Conservation (phyloP, 495 filamentous ascomycete species). For the Lophium mytilinum region DNA sequence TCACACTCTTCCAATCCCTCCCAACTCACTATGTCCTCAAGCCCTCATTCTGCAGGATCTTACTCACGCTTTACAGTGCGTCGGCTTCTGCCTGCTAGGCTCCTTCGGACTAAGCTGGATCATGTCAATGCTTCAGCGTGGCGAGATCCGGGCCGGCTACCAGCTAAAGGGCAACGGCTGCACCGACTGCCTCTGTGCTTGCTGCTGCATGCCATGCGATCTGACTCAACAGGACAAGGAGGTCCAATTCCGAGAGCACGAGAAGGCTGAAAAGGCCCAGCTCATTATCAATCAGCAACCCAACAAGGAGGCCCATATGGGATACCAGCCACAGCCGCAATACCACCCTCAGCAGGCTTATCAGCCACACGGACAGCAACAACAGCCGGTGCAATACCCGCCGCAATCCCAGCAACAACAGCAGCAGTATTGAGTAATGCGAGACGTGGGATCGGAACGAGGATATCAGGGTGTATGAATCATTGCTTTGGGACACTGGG, state of each 20-base stretch:
- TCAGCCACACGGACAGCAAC: too few species aligned
- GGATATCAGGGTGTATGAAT: too few species aligned
- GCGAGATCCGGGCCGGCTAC: constrained; percentile 45
- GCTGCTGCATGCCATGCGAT: constrained; percentile 47
- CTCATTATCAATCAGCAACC: constrained; percentile 9
- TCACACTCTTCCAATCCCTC: background rate
- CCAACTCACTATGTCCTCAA: background rate
- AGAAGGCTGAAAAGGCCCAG: background rate
- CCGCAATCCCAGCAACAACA: too few species aligned
- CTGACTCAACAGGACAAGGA: constrained; percentile 51
- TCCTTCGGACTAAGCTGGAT: constrained; percentile 37
- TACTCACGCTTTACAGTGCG: constrained; percentile 6
- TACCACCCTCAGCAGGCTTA: too few species aligned
- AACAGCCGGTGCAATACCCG: too few species aligned
- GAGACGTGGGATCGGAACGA: too few species aligned
- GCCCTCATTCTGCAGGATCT: background rate
- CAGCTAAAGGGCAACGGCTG: constrained; percentile 45
- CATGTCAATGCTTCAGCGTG: constrained; percentile 45
- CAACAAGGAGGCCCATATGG: constrained; percentile 2
- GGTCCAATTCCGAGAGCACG: constrained; percentile 15
- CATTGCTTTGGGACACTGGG: too few species aligned
- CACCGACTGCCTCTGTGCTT: constrained; percentile 43
- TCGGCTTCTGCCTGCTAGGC: constrained; percentile 16
- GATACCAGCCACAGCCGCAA: constrained; percentile 1
- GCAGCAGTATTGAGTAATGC: too few species aligned